Evolutionary conservation across 2,329 filamentous ascomycete species (phyloP).

Genomic region (Amesomyces nigricolor): DNA sequence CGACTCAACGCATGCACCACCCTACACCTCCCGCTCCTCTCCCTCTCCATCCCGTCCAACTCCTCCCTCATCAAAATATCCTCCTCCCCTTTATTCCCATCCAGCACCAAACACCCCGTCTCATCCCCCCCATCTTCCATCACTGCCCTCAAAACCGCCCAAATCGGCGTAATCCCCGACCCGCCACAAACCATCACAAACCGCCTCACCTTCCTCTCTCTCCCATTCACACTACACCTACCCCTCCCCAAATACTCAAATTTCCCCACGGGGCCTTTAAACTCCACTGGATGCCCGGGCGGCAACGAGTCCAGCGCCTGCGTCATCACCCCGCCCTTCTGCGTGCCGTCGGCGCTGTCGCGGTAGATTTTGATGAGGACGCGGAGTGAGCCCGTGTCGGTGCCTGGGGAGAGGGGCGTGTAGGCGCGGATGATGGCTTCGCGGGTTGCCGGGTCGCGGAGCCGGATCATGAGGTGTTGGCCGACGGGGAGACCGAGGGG

Average conservation of each 20-base stretch:
- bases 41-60: conserved; percentile 56
- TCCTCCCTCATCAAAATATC: conserved; percentile 79
- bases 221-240: conserved; percentile 53
- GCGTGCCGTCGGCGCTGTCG: conserved; percentile 22
- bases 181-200: conserved; percentile 87
- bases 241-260: conserved; percentile 73
- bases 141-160: conserved; percentile 72
- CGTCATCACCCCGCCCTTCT: conserved; percentile 72
- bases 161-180: conserved; percentile 89
- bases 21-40: conserved; percentile 52
- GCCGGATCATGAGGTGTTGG: conserved; percentile 79
- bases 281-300: conserved; percentile 67
- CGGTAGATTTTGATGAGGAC: conserved; percentile 77
- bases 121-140: conserved; percentile 65
- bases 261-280: conserved; percentile 84
- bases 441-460: conserved; percentile 63
- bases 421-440: conserved; percentile 80
- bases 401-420: conserved; percentile 68
- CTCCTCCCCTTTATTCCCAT: conserved; percentile 70
- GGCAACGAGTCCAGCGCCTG: conserved; percentile 68
- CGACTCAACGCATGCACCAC: conserved; percentile 66
- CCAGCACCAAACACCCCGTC: conserved; percentile 66
- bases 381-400: conserved; percentile 58
- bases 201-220: conserved; percentile 50
- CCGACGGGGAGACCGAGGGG: conserved; percentile 71